Percentiles rank a stretch among this genome's conserved stretches.
Evolutionary conservation across 1,284 basidiomycete genomes (phyloP).

Genomic region (Volvariella volvacea): DNA sequence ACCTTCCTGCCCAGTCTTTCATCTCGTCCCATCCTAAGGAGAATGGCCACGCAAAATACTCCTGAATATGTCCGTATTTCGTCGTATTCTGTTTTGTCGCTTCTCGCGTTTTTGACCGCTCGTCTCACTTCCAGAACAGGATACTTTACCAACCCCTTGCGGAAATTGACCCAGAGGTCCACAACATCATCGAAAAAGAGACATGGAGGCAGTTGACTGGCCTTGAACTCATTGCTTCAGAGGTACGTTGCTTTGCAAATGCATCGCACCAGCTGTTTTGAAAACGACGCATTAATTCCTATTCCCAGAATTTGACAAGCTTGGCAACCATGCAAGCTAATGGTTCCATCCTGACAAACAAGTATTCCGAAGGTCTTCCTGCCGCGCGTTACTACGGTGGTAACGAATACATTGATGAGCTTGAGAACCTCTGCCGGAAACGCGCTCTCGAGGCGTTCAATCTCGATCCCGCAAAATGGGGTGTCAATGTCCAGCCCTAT

Average conservation of each 20-base stretch:
- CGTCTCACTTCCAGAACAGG: slow-evolving; percentile 65
- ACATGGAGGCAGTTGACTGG: slow-evolving; percentile 98
- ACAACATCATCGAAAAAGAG: slow-evolving; percentile 98
- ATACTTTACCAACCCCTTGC: slow-evolving; percentile 82
- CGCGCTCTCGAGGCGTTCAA: slow-evolving; percentile 96
- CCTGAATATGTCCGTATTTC: slow-evolving; percentile 26
- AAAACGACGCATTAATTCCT: slow-evolving; percentile 5
- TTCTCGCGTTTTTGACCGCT: neutral
- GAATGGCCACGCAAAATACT: slow-evolving; percentile 55
- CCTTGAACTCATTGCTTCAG: slow-evolving; percentile 93
- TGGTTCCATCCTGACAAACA: slow-evolving; percentile 98
- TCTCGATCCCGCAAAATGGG: slow-evolving; percentile 91
- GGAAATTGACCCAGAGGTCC: slow-evolving; percentile 90
- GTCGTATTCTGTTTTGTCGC: neutral
- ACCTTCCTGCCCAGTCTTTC: slow-evolving; percentile 14
- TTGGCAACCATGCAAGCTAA: slow-evolving; percentile 96
- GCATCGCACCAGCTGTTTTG: slow-evolving; percentile 6
- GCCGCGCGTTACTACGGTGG: slow-evolving; percentile 97
- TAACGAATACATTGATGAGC: slow-evolving; percentile 95
- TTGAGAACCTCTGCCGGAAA: slow-evolving; percentile 92
- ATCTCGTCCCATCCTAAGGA: slow-evolving; percentile 23
- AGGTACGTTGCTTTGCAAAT: slow-evolving; percentile 40
- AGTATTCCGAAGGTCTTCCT: slow-evolving; percentile 95
- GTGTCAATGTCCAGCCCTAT: slow-evolving; percentile 99
- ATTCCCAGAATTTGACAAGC: slow-evolving; percentile 83